Evolutionary conservation across 179 eudicot genomes (phyloP).

Genomic region (Silene coronaria): DNA sequence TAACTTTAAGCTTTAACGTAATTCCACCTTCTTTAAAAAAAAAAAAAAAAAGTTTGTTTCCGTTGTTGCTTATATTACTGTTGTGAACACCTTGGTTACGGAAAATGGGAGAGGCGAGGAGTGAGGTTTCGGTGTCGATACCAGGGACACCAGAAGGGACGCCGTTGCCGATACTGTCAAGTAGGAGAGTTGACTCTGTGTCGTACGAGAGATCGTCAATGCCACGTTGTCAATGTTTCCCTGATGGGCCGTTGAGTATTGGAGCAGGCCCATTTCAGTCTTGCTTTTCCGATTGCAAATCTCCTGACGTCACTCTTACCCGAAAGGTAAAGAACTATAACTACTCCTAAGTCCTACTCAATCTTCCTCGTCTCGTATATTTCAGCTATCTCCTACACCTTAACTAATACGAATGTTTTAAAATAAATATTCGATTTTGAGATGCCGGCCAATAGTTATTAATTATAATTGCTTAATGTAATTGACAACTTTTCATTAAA

Average conservation of each 20-base stretch:
- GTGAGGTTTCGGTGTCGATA: conserved; percentile 20
- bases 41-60: background rate
- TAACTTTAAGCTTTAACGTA: conserved; percentile 7
- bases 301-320: conserved; percentile 37
- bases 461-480: no score
- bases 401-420: no score
- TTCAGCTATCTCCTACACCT: no score
- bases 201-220: conserved; percentile 34
- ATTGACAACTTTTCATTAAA: no score
- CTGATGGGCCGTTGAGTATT: conserved; percentile 16
- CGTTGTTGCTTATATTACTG: background rate
- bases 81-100: background rate
- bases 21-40: background rate
- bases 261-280: conserved; percentile 26
- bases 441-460: background rate
- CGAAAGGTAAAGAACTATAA: conserved; percentile 26
- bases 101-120: background rate
- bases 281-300: conserved; percentile 29
- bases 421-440: background rate
- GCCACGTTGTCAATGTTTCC: conserved; percentile 34
- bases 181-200: conserved; percentile 29
- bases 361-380: background rate
- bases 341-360: background rate
- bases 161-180: conserved; percentile 27
- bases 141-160: conserved; percentile 33